Base-by-base conservation (phyloP, 768 basidiomycete species). In the Tylopilus vinaceipallidus region DNA sequence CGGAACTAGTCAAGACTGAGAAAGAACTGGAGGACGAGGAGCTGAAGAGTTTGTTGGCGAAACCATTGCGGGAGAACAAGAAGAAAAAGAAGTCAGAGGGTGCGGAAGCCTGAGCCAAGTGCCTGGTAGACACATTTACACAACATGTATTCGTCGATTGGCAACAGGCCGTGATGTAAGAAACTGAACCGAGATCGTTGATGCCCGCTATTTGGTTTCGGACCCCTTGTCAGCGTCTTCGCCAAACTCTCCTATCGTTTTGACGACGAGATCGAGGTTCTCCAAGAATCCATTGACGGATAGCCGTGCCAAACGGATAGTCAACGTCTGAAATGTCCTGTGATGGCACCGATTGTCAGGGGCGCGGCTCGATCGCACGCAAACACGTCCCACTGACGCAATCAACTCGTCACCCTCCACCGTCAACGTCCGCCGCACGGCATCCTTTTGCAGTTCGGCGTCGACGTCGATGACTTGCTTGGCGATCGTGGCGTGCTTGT, bases 11-110 rank as follows among this genome's bases (percentile, higher is more conserved):
- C 59, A 90, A 91, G 78, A 84, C 89, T 1, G 88, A 89, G 55
- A 93, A 93, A 70, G 83, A 91, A 68, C 73, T 98, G 52, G 82
- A 91, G 67, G 92, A 98, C 58, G 86, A 88, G 59, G 91, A 88
- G 58, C 70, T 94, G 57, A 93, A 94, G 73, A 75, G 80, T 24
- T 74, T 91, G 22, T 71, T 98, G 51, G 74, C 84, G 38, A 83
- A 85, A 68, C 86, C 82, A 59, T 70, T 99, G 57, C 81, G 95
- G 51, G 91, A 93, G 71, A 82, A 74, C 71, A 95, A 91, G 81
- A 95, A 94, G 82, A 89, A 89, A 78, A 94, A 92, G 83, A 81
- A 83, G 66, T 75, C 82, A 46, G 84, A 80, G 48, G 74, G 63
- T 41, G 80, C 71, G 35, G 72, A 71, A 27, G 71, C 40, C 32